phyloP scores from a whole-genome alignment of 1,284 basidiomycete genomes.

The Puccinia horiana region DNA sequence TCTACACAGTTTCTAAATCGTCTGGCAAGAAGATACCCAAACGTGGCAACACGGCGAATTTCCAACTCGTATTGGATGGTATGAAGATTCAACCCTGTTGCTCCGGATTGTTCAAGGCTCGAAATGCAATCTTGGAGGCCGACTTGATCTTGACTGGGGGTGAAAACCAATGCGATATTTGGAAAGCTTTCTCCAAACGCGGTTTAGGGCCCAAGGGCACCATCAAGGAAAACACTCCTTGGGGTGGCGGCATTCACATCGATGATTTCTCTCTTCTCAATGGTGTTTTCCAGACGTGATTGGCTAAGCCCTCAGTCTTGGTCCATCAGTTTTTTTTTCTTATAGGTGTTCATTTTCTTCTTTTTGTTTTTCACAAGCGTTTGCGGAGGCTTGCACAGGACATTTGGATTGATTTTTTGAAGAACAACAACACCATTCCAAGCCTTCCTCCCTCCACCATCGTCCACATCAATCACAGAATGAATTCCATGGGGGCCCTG shows the following conservation, averaged over 20 bases:
- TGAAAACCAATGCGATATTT: constrained; percentile 84
- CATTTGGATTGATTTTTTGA: constrained; percentile 10
- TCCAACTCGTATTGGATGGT: constrained; percentile 83
- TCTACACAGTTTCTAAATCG: constrained; percentile 63
- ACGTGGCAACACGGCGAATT: constrained; percentile 82
- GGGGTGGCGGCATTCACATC: constrained; percentile 77
- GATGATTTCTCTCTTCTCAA: constrained; percentile 62
- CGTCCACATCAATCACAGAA: neutral
- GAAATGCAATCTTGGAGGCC: constrained; percentile 88
- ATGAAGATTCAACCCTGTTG: constrained; percentile 95
- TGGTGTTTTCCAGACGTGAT: constrained; percentile 10
- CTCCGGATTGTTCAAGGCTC: constrained; percentile 80
- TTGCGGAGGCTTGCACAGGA: neutral
- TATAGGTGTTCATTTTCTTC: neutral
- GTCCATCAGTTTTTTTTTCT: neutral
- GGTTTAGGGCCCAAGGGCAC: constrained; percentile 64
- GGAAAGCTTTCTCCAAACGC: constrained; percentile 78
- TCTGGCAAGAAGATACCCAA: constrained; percentile 73
- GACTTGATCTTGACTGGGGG: constrained; percentile 86
- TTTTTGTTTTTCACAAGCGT: neutral
- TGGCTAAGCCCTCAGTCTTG: neutral
- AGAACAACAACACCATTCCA: neutral
- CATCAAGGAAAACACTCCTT: constrained; percentile 72
- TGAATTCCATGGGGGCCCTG: neutral
- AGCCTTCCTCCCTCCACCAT: neutral